These are phyloP conservation scores for Petrea volubilis DNA, from an alignment of 257 asterid species.

Conservation along the genomic window DNA sequence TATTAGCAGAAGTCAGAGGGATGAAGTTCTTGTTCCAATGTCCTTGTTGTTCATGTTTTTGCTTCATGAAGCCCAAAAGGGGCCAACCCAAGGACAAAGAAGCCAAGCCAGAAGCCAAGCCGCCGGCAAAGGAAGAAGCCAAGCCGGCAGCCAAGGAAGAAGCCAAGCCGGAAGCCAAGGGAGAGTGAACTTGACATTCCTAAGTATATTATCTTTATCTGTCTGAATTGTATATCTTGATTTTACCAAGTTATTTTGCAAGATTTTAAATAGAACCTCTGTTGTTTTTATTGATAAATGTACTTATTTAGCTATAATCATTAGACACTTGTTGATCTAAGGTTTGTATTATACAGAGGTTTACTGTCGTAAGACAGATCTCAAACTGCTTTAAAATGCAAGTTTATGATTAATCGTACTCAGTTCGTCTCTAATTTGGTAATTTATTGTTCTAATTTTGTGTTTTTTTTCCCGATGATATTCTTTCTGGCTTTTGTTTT, in stretches of 20 bases:
- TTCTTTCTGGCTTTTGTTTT: too few relatives aligned
- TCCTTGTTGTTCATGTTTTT: conserved; percentile 63
- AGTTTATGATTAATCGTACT: neutral
- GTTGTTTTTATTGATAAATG: neutral
- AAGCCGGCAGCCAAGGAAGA: neutral
- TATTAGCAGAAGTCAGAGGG: neutral
- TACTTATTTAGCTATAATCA: neutral
- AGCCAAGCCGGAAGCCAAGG: conserved; percentile 24
- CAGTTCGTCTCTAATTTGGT: neutral
- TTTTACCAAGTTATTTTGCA: neutral
- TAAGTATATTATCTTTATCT: conserved; percentile 1
- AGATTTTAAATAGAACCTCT: neutral
- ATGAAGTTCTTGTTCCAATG: conserved; percentile 70
- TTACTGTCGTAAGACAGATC: neutral
- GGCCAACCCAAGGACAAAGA: conserved; percentile 41
- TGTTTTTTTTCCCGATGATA: too few relatives aligned
- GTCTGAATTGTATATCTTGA: neutral
- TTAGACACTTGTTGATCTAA: neutral
- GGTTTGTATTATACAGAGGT: neutral
- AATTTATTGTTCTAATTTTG: neutral
- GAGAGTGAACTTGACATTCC: neutral
- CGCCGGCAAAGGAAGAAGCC: conserved; percentile 14
- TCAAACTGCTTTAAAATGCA: neutral
- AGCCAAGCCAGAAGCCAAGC: neutral
- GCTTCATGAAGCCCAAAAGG: conserved; percentile 56